A percentile compares a stretch with the other conserved stretches of the same genome.
Evolutionary conservation across 1,284 basidiomycete genomes (phyloP).

Genomic region (Gomphus bonarii): DNA sequence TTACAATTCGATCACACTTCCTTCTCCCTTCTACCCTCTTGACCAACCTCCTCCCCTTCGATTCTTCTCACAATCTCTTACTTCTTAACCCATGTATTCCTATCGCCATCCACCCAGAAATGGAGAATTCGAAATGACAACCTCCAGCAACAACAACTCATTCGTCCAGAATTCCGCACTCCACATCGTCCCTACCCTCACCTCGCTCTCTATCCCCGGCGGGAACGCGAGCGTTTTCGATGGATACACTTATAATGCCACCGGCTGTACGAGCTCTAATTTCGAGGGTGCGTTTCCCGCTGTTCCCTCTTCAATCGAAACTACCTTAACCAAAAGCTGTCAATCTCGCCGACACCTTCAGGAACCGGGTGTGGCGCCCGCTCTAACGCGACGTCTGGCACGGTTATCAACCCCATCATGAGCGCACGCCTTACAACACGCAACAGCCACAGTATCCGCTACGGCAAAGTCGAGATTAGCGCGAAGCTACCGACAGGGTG

Average conservation of each 20-base stretch:
- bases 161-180: slow-evolving; percentile 29
- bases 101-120: slow-evolving; percentile 18
- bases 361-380: slow-evolving; percentile 23
- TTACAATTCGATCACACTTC: not conserved
- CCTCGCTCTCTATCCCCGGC: slow-evolving; percentile 22
- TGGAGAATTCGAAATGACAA: slow-evolving; percentile 32
- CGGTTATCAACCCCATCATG: slow-evolving; percentile 31
- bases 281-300: slow-evolving; percentile 1
- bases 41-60: not conserved
- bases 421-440: slow-evolving; percentile 30
- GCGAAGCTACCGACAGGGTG: slow-evolving; percentile 29
- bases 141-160: slow-evolving; percentile 24
- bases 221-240: slow-evolving; percentile 26
- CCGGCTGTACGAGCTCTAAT: slow-evolving; percentile 15
- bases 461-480: slow-evolving; percentile 32
- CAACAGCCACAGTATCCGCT: slow-evolving; percentile 25
- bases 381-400: slow-evolving; percentile 26
- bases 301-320: not conserved
- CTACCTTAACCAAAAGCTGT: not conserved
- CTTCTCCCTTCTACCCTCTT: not conserved
- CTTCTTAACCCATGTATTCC: not conserved
- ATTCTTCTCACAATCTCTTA: not conserved
- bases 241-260: slow-evolving; percentile 31
- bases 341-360: not conserved
- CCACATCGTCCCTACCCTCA: slow-evolving; percentile 34